A percentile compares a stretch with the other conserved stretches of the same genome.
Evolutionary conservation across 2,329 filamentous ascomycete species (phyloP).

Genomic region (Reticulascus tulasneorum): DNA sequence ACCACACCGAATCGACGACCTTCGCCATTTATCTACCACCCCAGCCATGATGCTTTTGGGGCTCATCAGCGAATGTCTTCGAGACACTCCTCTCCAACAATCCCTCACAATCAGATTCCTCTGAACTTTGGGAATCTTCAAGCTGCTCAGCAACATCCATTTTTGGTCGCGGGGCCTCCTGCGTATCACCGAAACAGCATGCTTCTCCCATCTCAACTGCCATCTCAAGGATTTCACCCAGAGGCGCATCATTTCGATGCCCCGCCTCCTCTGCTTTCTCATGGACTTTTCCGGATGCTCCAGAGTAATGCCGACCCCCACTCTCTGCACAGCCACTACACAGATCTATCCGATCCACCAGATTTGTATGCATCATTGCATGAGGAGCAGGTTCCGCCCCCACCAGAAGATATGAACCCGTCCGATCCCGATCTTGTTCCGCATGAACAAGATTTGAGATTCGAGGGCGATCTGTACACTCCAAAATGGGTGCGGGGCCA

Average conservation of each 20-base stretch:
- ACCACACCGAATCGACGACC: constrained; percentile 51
- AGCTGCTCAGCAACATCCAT: constrained; percentile 51
- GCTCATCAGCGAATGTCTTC: constrained; percentile 53
- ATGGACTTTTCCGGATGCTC: constrained; percentile 69
- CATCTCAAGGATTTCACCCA: constrained; percentile 39
- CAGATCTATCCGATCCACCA: constrained; percentile 70
- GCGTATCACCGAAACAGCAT: constrained; percentile 54
- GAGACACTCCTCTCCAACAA: constrained; percentile 47
- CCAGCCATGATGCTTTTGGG: constrained; percentile 56
- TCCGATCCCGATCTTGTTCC: constrained; percentile 71
- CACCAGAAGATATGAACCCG: constrained; percentile 78
- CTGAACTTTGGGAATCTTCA: constrained; percentile 53
- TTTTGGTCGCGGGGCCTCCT: constrained; percentile 48
- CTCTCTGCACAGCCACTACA: constrained; percentile 64
- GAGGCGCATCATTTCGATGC: constrained; percentile 54
- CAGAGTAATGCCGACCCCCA: constrained; percentile 72
- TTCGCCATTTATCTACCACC: constrained; percentile 60
- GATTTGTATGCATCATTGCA: constrained; percentile 72
- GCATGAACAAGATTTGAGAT: constrained; percentile 75
- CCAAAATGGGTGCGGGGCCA: constrained; percentile 81
- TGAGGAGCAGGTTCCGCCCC: constrained; percentile 69
- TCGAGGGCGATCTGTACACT: constrained; percentile 78
- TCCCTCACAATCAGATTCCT: constrained; percentile 43
- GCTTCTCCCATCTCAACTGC: constrained; percentile 42
- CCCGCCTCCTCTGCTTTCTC: constrained; percentile 61